phyloP scores from a whole-genome alignment of 805 yeast species.

The Wickerhamomyces chaumierensis region DNA sequence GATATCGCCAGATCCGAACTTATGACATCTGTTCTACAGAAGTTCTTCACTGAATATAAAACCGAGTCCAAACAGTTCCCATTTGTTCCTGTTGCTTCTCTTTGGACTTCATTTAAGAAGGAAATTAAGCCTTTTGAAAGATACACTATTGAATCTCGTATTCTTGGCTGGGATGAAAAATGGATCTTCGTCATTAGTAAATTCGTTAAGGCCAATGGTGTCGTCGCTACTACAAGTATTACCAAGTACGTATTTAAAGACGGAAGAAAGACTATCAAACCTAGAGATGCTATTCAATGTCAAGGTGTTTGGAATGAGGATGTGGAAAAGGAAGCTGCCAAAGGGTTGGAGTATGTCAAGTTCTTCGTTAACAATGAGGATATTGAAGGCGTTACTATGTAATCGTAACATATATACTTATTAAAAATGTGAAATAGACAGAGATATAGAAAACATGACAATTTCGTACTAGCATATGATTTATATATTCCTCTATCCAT shows the following conservation, averaged over 20 bases:
- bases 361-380: constrained; percentile 26
- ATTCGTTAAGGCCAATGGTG: constrained; percentile 34
- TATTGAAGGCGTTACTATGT: constrained; percentile 19
- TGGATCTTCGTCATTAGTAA: constrained; percentile 69
- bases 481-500: no score
- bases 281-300: constrained; percentile 42
- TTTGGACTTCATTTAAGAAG: constrained; percentile 52
- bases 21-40: constrained; percentile 45
- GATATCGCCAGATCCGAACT: constrained; percentile 68
- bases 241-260: constrained; percentile 77
- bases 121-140: constrained; percentile 61
- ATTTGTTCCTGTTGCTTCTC: constrained; percentile 69
- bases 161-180: constrained; percentile 78
- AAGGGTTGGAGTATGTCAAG: constrained; percentile 29
- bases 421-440: no score
- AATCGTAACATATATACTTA: no score
- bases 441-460: no score
- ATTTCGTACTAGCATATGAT: no score
- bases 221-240: constrained; percentile 44
- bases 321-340: constrained; percentile 28
- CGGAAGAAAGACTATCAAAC: constrained; percentile 65
- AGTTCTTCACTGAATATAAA: constrained; percentile 35
- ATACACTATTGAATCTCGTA: constrained; percentile 44
- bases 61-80: constrained; percentile 26
- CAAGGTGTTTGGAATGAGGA: constrained; percentile 47